phyloP scores from a whole-genome alignment of 805 yeast species.

The Scheffersomyces ergatensis region DNA sequence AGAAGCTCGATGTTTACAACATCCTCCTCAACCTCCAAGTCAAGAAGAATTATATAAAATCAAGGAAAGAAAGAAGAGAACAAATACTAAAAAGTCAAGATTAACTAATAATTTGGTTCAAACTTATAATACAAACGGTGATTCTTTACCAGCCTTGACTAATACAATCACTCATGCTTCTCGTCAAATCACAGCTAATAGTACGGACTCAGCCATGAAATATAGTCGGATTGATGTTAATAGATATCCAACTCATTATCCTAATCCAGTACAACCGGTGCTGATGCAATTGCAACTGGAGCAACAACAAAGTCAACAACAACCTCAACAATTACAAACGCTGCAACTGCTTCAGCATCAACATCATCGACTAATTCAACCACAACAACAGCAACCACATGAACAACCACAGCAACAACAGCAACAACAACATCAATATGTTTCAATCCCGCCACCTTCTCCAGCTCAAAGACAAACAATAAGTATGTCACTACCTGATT shows the following conservation, averaged over 20 bases:
- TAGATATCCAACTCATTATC: not conserved
- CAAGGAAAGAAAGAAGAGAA: constrained; percentile 25
- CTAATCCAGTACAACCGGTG: not conserved
- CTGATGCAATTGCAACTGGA: not conserved
- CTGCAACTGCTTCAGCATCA: not conserved
- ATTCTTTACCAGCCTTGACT: constrained; percentile 5
- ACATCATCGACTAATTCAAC: not conserved
- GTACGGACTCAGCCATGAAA: not conserved
- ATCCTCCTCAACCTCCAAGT: constrained; percentile 46
- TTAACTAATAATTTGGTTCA: constrained; percentile 5
- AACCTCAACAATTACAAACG: too few species aligned
- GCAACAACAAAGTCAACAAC: not conserved
- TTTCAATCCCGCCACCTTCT: not conserved
- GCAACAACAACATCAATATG: not conserved
- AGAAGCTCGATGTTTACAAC: constrained; percentile 31
- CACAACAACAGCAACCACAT: not conserved
- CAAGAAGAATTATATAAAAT: constrained; percentile 33
- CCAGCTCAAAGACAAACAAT: not conserved
- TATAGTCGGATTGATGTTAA: not conserved
- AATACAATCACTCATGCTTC: constrained; percentile 1
- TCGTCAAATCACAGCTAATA: not conserved
- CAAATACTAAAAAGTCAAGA: constrained; percentile 9
- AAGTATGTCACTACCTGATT: not conserved
- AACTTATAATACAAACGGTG: constrained; percentile 6
- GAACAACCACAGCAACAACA: not conserved